Conservation (phyloP, 352 stramenopile species). For the Phytophthora boehmeriae region DNA sequence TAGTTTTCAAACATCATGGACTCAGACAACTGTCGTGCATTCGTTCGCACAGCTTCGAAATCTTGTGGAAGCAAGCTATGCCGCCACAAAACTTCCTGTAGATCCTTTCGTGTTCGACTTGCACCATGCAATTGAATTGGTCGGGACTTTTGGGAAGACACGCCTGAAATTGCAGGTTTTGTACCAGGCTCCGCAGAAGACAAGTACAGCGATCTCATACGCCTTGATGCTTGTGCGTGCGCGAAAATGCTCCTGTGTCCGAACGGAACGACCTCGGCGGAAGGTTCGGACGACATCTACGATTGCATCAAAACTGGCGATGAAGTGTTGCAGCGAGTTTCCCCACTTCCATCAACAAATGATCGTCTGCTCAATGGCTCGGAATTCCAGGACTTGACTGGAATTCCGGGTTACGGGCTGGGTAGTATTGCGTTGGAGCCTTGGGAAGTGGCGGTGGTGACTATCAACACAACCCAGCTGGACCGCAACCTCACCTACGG, state of each 20-base stretch:
- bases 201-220: conserved; percentile 44
- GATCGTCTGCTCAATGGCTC: conserved; percentile 58
- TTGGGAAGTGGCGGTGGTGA: conserved; percentile 92
- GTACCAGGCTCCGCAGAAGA: conserved; percentile 29
- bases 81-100: conserved; percentile 57
- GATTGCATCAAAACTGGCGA: conserved; percentile 91
- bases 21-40: conserved; percentile 54
- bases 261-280: conserved; percentile 88
- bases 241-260: conserved; percentile 93
- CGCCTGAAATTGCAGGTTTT: conserved; percentile 81
- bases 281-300: conserved; percentile 77
- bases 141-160: conserved; percentile 90
- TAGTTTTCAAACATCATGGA: conserved; percentile 74
- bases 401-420: conserved; percentile 50
- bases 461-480: conserved; percentile 92
- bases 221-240: conserved; percentile 94
- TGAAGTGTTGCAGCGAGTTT: conserved; percentile 90
- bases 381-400: conserved; percentile 82
- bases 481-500: conserved; percentile 95
- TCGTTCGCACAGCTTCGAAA: conserved; percentile 84
- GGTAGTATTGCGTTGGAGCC: conserved; percentile 81
- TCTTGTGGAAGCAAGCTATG: conserved; percentile 51
- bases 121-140: conserved; percentile 82
- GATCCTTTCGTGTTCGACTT: conserved; percentile 95
- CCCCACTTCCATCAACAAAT: conserved; percentile 71